phyloP scores from a whole-genome alignment of 306 rosid species.

The Vigna mungo region DNA sequence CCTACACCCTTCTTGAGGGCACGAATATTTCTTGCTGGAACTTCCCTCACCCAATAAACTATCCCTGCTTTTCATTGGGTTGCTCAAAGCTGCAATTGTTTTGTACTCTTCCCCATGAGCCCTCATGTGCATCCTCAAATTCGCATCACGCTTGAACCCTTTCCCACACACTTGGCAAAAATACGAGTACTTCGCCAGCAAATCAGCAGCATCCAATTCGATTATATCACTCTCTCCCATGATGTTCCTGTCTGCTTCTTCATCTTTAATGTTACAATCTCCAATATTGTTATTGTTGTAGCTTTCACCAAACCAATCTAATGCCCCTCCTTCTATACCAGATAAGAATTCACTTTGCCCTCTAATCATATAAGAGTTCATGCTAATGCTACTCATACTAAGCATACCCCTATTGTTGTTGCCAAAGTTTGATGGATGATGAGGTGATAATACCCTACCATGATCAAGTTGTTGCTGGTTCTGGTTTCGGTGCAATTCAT shows the following conservation, averaged over 20 bases:
- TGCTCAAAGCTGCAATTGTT: conserved; percentile 72
- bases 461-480: conserved; percentile 39
- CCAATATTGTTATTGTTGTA: conserved; percentile 36
- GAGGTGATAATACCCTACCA: conserved; percentile 34
- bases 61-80: conserved; percentile 59
- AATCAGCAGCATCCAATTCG: conserved; percentile 72
- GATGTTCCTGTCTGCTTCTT: conserved; percentile 20
- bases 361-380: conserved; percentile 14
- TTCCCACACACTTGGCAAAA: conserved; percentile 91
- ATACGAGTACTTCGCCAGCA: conserved; percentile 89
- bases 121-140: conserved; percentile 97
- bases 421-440: not conserved
- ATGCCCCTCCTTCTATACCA: conserved; percentile 41
- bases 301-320: conserved; percentile 58
- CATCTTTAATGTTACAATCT: conserved; percentile 37
- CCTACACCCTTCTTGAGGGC: conserved; percentile 93
- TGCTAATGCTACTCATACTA: not conserved
- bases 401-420: conserved; percentile 1
- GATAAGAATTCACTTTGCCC: conserved; percentile 39
- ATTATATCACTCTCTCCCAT: conserved; percentile 51
- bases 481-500: conserved; percentile 20
- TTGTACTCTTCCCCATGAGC: conserved; percentile 97
- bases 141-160: conserved; percentile 92
- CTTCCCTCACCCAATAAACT: not conserved
- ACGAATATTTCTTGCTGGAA: conserved; percentile 70